Base-by-base conservation (phyloP, 768 basidiomycete species). In the Suillus weaverae region DNA sequence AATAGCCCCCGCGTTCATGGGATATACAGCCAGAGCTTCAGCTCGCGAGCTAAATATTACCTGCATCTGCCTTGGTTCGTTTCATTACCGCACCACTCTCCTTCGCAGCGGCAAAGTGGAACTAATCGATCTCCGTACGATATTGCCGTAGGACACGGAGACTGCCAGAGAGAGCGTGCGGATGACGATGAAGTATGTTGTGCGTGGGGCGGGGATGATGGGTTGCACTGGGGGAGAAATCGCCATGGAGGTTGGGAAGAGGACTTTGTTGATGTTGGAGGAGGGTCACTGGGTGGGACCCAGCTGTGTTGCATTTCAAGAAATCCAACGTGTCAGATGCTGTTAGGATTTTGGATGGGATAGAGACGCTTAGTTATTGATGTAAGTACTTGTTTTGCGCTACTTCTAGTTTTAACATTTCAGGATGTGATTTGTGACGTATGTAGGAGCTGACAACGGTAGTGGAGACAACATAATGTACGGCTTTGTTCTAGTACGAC, bases 231-330 rank as follows among this genome's bases (percentile, higher is more conserved):
- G 94, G 16, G 90, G 89, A 16, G 94, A 98, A 73, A 92, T 98
- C 50, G 88, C 89, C 22, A 91, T 92, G 0, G 93, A 95, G 77
- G 81, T 97, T 9, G 93, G 94, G 79, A 90, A 90, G 76, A 80
- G 90, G 64, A 94, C 91, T 69, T 97, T 39, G 79, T 80, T 97
- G 71, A 90, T 89, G 74, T 77, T 98, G 60, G 86, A 92, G 62
- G 95, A 81, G 95, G 46, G 86, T 98, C 20, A 87, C 91, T 3
- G 94, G 92, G 38, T 98, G 95, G 96, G 95, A 97, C 22, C 95
- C 94, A 3, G 88, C 88, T 30, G 90, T 87, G 44, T 80, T 97
- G 68, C 89, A 90, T 62, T 97, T 86, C 70, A 95, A 98, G 80
- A 95, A 93, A 77, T 97, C 97, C 77, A 87, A 91, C 77, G 88